Percentiles rank a stretch among this genome's conserved stretches.
Conservation (phyloP, 2,329 filamentous ascomycete genomes). For the Fusarium torulosum region DNA sequence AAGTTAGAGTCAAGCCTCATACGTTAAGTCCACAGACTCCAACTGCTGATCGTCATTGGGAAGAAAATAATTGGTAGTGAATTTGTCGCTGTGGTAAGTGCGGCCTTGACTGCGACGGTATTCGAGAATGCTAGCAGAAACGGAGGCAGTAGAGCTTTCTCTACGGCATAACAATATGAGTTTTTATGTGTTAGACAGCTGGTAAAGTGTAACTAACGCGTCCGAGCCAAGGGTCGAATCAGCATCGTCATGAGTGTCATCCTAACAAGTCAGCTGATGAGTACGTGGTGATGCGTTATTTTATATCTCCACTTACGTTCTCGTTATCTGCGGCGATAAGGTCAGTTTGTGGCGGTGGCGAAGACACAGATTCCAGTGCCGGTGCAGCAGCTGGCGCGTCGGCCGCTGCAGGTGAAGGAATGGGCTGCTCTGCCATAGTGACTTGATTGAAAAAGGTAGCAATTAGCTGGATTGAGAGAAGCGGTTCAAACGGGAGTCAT, state of each 20-base stretch:
- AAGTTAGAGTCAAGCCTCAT: not conserved
- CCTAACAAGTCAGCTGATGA: not conserved
- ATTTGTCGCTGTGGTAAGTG: constrained; percentile 32
- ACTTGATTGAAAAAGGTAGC: not conserved
- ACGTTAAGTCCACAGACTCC: constrained; percentile 29
- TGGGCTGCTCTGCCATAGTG: not conserved
- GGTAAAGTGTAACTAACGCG: not conserved
- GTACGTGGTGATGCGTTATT: not conserved
- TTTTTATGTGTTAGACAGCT: not conserved
- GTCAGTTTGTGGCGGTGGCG: not conserved
- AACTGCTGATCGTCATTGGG: constrained; percentile 34
- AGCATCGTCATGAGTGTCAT: constrained; percentile 1
- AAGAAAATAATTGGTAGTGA: constrained; percentile 19
- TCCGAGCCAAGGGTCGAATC: constrained; percentile 6
- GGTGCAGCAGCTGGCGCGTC: not conserved
- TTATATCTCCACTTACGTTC: not conserved
- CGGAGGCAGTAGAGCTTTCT: constrained; percentile 26
- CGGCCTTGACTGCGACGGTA: constrained; percentile 29
- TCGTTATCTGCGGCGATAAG: not conserved
- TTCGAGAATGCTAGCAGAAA: constrained; percentile 25
- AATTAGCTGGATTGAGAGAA: not conserved
- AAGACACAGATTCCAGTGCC: not conserved
- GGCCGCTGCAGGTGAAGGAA: not conserved
- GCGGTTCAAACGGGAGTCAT: not conserved
- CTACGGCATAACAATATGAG: not conserved